Evolutionary conservation across 148 eudicot species (phyloP).

Genomic region (Fagopyrum tataricum): DNA sequence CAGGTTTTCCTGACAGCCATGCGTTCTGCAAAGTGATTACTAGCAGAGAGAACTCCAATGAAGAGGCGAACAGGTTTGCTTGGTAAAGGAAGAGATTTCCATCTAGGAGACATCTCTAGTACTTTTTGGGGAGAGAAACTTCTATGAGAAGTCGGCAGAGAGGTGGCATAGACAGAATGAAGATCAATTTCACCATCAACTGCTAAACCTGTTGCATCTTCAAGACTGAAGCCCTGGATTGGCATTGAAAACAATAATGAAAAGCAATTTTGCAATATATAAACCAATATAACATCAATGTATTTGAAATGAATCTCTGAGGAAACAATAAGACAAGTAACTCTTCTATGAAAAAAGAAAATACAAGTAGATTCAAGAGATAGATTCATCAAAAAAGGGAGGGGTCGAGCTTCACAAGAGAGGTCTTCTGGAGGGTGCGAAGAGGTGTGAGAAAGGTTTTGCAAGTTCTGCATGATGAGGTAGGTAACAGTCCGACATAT

Average conservation of each 20-base stretch:
- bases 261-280: not conserved
- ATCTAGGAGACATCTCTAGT: constrained; percentile 65
- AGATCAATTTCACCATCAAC: constrained; percentile 81
- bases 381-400: too few relatives aligned
- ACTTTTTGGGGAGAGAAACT: constrained; percentile 86
- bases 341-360: too few relatives aligned
- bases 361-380: too few relatives aligned
- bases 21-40: constrained; percentile 97
- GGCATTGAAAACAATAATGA: constrained; percentile 11
- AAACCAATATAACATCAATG: not conserved
- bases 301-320: too few relatives aligned
- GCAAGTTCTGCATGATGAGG: too few relatives aligned
- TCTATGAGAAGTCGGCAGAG: constrained; percentile 82
- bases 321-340: too few relatives aligned
- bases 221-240: constrained; percentile 80
- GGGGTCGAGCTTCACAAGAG: too few relatives aligned
- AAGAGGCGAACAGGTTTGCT: constrained; percentile 51
- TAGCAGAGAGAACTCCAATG: constrained; percentile 88
- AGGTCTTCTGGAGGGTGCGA: too few relatives aligned
- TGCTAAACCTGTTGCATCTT: constrained; percentile 96
- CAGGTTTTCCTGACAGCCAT: constrained; percentile 97
- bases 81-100: constrained; percentile 74
- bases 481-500: not conserved
- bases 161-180: constrained; percentile 85
- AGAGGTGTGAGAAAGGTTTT: too few relatives aligned